Conservation (phyloP, 352 stramenopile species). For the Phytopythium vexans region DNA sequence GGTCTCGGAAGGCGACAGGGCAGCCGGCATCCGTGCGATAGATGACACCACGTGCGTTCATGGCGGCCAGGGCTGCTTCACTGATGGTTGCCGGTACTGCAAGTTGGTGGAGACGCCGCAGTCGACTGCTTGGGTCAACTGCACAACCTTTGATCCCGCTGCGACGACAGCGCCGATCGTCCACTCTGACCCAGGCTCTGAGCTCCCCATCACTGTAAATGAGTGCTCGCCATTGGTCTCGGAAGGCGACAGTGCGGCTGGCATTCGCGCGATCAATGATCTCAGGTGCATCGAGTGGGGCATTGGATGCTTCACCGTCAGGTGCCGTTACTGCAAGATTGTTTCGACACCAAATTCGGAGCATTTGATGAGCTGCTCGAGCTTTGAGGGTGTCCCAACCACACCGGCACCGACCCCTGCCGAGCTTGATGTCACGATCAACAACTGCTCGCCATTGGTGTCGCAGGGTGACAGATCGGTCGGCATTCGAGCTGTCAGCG, state of each 20-base stretch:
- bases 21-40: conserved; percentile 26
- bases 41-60: conserved; percentile 17
- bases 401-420: not conserved
- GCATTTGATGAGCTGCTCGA: conserved; percentile 17
- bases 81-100: conserved; percentile 14
- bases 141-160: conserved; percentile 7
- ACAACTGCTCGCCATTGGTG: not conserved
- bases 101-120: conserved; percentile 27
- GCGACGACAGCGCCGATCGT: not conserved
- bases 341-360: conserved; percentile 23
- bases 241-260: conserved; percentile 25
- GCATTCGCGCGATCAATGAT: conserved; percentile 26
- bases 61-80: conserved; percentile 39
- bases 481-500: conserved; percentile 24
- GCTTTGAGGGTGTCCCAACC: not conserved
- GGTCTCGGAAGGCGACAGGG: conserved; percentile 26
- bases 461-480: conserved; percentile 19
- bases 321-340: conserved; percentile 7
- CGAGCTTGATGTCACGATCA: conserved; percentile 1
- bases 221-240: conserved; percentile 12
- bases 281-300: conserved; percentile 21
- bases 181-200: not conserved
- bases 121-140: conserved; percentile 25
- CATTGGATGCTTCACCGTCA: conserved; percentile 21
- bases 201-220: too few relatives aligned